These are phyloP conservation scores for Ulvella scutata DNA, from an alignment of 139 green algal genomes.

Conservation along the genomic window DNA sequence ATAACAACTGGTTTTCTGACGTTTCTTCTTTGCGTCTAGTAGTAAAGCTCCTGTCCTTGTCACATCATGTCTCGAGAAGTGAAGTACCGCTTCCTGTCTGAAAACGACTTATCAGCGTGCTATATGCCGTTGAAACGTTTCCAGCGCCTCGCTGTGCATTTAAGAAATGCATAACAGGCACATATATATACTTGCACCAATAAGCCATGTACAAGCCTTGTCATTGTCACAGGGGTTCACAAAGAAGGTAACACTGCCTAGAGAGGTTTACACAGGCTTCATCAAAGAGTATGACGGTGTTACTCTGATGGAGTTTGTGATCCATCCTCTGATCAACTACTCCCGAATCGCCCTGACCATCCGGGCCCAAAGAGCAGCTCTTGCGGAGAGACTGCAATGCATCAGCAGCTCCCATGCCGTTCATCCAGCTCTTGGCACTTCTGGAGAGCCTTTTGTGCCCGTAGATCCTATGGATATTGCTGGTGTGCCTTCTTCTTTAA, in stretches of 20 bases:
- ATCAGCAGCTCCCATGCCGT: conserved; percentile 69
- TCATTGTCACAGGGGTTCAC: conserved; percentile 80
- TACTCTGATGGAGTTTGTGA: conserved; percentile 92
- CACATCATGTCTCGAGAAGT: too few relatives aligned
- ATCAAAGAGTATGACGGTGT: conserved; percentile 99
- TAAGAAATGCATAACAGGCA: too few relatives aligned
- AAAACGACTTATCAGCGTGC: too few relatives aligned
- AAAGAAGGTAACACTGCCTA: conserved; percentile 56
- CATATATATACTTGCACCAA: too few relatives aligned
- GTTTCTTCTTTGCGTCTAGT: too few relatives aligned
- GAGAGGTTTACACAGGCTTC: conserved; percentile 66
- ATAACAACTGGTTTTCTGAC: too few relatives aligned
- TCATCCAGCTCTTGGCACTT: conserved; percentile 33
- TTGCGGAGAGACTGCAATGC: conserved; percentile 43
- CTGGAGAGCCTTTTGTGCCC: neutral
- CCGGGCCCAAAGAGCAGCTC: conserved; percentile 30
- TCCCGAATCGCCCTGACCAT: conserved; percentile 24
- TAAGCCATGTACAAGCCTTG: too few relatives aligned
- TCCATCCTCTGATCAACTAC: conserved; percentile 58
- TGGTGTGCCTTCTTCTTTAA: too few relatives aligned
- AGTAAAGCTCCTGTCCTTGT: too few relatives aligned
- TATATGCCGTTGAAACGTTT: too few relatives aligned
- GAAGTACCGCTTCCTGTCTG: too few relatives aligned
- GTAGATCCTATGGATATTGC: neutral
- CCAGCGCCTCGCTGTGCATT: too few relatives aligned